A percentile compares a stretch with the other conserved stretches of the same genome.
Conservation (phyloP, 768 basidiomycete genomes). For the Rhizopogon roseolus region DNA sequence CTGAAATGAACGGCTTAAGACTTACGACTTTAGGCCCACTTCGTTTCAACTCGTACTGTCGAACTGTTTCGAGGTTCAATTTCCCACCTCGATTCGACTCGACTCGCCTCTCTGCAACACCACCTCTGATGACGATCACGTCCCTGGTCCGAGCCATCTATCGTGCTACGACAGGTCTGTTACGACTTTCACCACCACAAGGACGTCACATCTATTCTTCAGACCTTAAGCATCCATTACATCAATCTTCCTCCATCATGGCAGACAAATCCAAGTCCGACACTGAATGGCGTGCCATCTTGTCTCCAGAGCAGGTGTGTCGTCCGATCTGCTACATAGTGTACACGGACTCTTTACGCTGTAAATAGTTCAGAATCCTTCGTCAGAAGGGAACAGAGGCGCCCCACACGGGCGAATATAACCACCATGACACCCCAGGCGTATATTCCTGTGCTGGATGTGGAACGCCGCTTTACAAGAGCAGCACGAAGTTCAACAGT, state of each 20-base stretch:
- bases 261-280: conserved; percentile 47
- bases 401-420: conserved; percentile 75
- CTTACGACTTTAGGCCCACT: no score
- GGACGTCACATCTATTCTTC: neutral
- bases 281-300: conserved; percentile 77
- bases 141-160: neutral
- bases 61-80: no score
- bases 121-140: no score
- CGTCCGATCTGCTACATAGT: no score
- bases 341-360: neutral
- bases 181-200: neutral
- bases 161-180: neutral
- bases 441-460: conserved; percentile 80
- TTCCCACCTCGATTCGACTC: no score
- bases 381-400: conserved; percentile 85
- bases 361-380: conserved; percentile 71
- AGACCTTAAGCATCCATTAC: neutral
- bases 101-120: no score
- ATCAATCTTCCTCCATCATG: neutral
- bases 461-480: conserved; percentile 80
- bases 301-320: conserved; percentile 77
- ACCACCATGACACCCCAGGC: conserved; percentile 61
- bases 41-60: no score
- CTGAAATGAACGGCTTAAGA: no score
- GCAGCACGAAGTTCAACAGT: conserved; percentile 85